phyloP scores from a whole-genome alignment of 441 rosid species.

The Croton setiger region DNA sequence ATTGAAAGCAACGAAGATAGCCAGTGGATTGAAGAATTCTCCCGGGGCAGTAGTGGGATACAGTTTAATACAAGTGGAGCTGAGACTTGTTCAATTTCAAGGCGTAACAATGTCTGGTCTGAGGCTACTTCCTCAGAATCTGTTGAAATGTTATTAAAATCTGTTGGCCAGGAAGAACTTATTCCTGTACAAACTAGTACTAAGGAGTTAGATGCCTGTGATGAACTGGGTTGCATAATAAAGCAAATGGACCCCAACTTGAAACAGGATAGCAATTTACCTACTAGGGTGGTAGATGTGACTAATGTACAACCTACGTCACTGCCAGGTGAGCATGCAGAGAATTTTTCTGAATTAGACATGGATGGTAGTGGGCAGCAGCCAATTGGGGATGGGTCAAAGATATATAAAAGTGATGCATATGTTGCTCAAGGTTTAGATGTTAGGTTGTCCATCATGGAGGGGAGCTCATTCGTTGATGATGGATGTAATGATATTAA shows the following conservation, averaged over 20 bases:
- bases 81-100: slow-evolving; percentile 73
- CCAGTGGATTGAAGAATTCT: slow-evolving; percentile 96
- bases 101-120: slow-evolving; percentile 97
- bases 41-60: slow-evolving; percentile 66
- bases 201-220: slow-evolving; percentile 61
- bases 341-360: slow-evolving; percentile 33
- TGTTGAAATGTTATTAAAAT: slow-evolving; percentile 98
- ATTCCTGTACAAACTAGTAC: slow-evolving; percentile 40
- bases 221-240: slow-evolving; percentile 70
- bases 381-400: slow-evolving; percentile 40
- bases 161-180: slow-evolving; percentile 90
- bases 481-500: slow-evolving; percentile 20
- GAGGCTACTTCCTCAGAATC: slow-evolving; percentile 99
- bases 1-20: slow-evolving; percentile 82
- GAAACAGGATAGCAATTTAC: slow-evolving; percentile 36
- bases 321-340: slow-evolving; percentile 35
- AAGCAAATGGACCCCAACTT: slow-evolving; percentile 71
- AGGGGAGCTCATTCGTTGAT: slow-evolving; percentile 26
- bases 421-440: slow-evolving; percentile 38
- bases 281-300: slow-evolving; percentile 36
- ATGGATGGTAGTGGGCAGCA: slow-evolving; percentile 38
- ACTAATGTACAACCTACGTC: slow-evolving; percentile 32
- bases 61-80: slow-evolving; percentile 81
- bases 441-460: slow-evolving; percentile 26
- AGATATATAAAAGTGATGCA: slow-evolving; percentile 29